Percentiles rank a stretch among this genome's conserved stretches.
Conservation (phyloP, 2,329 filamentous ascomycete species). For the Cryoendolithus antarcticus region DNA sequence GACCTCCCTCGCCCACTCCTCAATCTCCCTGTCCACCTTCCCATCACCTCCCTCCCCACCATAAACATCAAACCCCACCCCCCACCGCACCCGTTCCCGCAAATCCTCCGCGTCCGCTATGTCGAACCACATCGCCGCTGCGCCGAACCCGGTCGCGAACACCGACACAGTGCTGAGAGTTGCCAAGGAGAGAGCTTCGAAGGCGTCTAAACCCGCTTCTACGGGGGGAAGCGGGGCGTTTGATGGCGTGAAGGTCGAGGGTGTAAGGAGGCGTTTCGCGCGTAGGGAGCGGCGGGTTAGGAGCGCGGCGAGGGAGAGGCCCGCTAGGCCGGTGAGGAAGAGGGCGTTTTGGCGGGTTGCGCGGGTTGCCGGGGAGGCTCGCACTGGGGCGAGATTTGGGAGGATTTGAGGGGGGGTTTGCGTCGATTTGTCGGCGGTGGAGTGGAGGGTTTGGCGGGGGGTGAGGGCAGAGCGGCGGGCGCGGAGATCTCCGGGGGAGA, state of each 20-base stretch:
- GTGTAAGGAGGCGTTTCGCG: slow-evolving; percentile 50
- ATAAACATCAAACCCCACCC: slow-evolving; percentile 46
- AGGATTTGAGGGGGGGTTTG: slow-evolving; percentile 2
- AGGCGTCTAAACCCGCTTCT: slow-evolving; percentile 57
- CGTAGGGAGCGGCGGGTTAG: slow-evolving; percentile 52
- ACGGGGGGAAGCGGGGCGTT: slow-evolving; percentile 32
- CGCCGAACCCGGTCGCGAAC: slow-evolving; percentile 62
- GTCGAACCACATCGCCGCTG: slow-evolving; percentile 63
- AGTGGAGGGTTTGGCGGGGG: neutral
- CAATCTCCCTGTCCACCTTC: slow-evolving; percentile 41
- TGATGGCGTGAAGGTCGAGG: slow-evolving; percentile 60
- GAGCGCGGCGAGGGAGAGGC: slow-evolving; percentile 59
- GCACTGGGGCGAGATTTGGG: slow-evolving; percentile 8
- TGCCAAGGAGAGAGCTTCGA: slow-evolving; percentile 73
- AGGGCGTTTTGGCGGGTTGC: slow-evolving; percentile 31
- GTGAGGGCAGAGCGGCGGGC: slow-evolving; percentile 5
- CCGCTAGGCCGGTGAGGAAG: slow-evolving; percentile 62
- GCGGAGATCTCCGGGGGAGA: slow-evolving; percentile 23
- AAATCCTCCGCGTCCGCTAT: slow-evolving; percentile 45
- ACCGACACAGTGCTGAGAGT: slow-evolving; percentile 75
- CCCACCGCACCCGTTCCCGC: slow-evolving; percentile 45
- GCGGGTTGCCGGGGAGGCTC: slow-evolving; percentile 17
- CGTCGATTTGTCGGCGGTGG: neutral
- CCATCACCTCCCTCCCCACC: slow-evolving; percentile 34
- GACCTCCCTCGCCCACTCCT: slow-evolving; percentile 39